A percentile compares a stretch with the other conserved stretches of the same genome.
Conservation (phyloP, 192 early-diverging fungal species). For the Spinellus fusiger region DNA sequence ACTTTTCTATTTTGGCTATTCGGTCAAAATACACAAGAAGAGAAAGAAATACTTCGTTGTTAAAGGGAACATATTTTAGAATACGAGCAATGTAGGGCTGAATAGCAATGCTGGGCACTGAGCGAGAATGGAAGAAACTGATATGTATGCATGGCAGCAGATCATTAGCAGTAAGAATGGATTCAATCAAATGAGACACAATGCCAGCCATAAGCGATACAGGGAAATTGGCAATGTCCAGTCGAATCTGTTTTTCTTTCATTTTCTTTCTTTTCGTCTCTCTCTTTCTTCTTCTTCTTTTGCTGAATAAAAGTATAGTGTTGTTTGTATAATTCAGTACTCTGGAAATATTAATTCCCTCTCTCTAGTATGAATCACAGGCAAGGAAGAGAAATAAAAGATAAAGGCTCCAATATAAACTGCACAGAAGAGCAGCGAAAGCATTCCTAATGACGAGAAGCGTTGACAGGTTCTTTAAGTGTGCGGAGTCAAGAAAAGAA, state of each 20-base stretch:
- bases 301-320: no score
- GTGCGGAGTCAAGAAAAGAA: no score
- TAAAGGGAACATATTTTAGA: conserved; percentile 60
- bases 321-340: no score
- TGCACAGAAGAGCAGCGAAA: no score
- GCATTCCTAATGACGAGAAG: no score
- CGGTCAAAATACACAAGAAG: conserved; percentile 70
- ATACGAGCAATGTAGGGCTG: conserved; percentile 63
- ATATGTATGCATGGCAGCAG: conserved; percentile 25
- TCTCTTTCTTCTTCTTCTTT: neutral
- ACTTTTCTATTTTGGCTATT: conserved; percentile 44
- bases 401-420: no score
- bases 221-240: conserved; percentile 43
- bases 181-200: conserved; percentile 44
- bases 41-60: conserved; percentile 58
- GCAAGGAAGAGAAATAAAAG: no score
- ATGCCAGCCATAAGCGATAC: conserved; percentile 38
- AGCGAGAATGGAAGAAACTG: conserved; percentile 67
- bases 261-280: neutral
- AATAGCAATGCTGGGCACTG: conserved; percentile 60
- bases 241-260: neutral
- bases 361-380: no score
- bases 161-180: conserved; percentile 44
- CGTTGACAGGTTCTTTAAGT: no score
- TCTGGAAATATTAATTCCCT: no score